Percentiles rank a stretch among this genome's conserved stretches.
These are phyloP conservation scores for Nigrograna mackinnonii DNA, from an alignment of 2,329 filamentous ascomycete genomes.

Conservation along the genomic window DNA sequence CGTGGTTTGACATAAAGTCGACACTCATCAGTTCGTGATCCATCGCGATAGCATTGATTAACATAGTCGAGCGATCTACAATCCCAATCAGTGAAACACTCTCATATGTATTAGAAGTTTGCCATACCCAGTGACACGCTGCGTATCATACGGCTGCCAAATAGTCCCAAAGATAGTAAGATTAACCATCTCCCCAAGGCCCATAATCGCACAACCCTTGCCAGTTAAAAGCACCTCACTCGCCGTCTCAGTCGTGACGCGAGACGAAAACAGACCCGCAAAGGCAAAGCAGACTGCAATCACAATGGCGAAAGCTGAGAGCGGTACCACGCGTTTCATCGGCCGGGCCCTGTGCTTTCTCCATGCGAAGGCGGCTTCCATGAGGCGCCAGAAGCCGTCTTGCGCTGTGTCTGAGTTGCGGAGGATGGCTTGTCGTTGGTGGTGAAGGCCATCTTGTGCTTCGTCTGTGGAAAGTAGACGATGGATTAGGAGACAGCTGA, in stretches of 20 bases:
- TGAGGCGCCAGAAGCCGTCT: slow-evolving; percentile 2
- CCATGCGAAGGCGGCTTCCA: background rate
- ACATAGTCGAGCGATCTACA: slow-evolving; percentile 2
- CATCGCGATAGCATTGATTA: slow-evolving; percentile 1
- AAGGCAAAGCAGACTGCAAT: background rate
- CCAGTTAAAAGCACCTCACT: slow-evolving; percentile 1
- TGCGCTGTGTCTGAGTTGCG: slow-evolving; percentile 26
- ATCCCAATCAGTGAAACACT: background rate
- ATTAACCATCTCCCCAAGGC: background rate
- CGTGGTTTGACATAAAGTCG: slow-evolving; percentile 4
- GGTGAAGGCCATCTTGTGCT: slow-evolving; percentile 23
- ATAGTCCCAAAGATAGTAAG: background rate
- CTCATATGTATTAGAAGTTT: background rate
- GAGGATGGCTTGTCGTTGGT: slow-evolving; percentile 35
- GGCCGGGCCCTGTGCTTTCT: background rate
- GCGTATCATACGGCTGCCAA: background rate
- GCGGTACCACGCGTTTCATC: background rate
- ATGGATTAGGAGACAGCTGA: slow-evolving; percentile 14
- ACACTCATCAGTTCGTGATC: slow-evolving; percentile 1
- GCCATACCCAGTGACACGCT: background rate
- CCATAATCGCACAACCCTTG: background rate
- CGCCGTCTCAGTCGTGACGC: background rate
- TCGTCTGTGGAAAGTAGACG: slow-evolving; percentile 27
- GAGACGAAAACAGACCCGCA: background rate
- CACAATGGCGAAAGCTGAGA: background rate